phyloP scores from a whole-genome alignment of 805 yeast species.

The Nakazawaea holstii region DNA sequence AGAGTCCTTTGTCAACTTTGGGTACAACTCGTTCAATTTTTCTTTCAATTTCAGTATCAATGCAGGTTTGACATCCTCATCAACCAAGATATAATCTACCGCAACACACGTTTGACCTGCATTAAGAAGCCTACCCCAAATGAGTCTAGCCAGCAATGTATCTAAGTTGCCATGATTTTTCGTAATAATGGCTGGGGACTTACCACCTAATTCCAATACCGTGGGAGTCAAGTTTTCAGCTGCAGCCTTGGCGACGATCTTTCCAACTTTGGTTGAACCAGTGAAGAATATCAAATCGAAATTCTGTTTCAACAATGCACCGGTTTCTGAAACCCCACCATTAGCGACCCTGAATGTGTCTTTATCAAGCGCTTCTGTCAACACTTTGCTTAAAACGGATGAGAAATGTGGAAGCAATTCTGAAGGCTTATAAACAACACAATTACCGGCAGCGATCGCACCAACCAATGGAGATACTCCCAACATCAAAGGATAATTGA shows the following conservation, averaged over 20 bases:
- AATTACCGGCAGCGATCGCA: constrained; percentile 83
- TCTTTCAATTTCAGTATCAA: constrained; percentile 38
- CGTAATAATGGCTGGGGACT: constrained; percentile 77
- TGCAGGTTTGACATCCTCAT: constrained; percentile 46
- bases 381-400: constrained; percentile 45
- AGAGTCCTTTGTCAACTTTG: constrained; percentile 27
- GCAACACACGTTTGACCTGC: constrained; percentile 92
- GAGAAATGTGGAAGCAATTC: constrained; percentile 68
- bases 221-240: constrained; percentile 82
- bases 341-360: constrained; percentile 58
- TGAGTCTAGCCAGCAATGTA: constrained; percentile 51
- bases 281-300: constrained; percentile 86
- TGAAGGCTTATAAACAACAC: constrained; percentile 70
- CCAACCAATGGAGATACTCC: constrained; percentile 63
- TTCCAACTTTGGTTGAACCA: constrained; percentile 75
- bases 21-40: constrained; percentile 40
- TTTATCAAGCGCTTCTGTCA: constrained; percentile 48
- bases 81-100: constrained; percentile 77
- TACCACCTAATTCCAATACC: constrained; percentile 85
- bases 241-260: constrained; percentile 71
- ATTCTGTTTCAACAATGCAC: constrained; percentile 51
- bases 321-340: constrained; percentile 66
- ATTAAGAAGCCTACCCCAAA: constrained; percentile 75
- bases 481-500: constrained; percentile 72
- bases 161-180: constrained; percentile 38